These are phyloP conservation scores for Kodamaea ohmeri DNA, from an alignment of 1,139 yeast species.

Conservation along the genomic window DNA sequence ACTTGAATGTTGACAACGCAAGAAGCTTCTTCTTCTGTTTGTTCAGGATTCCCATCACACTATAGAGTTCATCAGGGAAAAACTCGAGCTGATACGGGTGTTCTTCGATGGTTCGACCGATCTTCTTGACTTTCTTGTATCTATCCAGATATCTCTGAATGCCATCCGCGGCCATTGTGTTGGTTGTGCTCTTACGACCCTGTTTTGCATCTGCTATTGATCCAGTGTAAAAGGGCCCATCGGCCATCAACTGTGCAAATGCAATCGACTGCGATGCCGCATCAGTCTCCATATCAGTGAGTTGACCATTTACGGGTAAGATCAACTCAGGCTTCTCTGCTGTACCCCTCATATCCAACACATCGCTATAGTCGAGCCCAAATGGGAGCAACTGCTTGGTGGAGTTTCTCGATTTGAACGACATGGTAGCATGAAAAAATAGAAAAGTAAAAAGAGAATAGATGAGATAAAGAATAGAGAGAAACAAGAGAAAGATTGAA, in stretches of 20 bases:
- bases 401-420: conserved; percentile 17
- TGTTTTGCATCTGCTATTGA: conserved; percentile 28
- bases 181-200: conserved; percentile 12
- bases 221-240: conserved; percentile 80
- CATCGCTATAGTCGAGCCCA: conserved; percentile 66
- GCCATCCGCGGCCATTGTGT: conserved; percentile 43
- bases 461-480: too few relatives aligned
- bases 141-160: conserved; percentile 72
- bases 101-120: conserved; percentile 77
- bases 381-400: conserved; percentile 52
- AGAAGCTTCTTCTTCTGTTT: conserved; percentile 53
- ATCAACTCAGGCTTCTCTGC: conserved; percentile 39
- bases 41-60: conserved; percentile 67
- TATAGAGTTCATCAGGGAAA: conserved; percentile 78
- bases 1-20: conserved; percentile 47
- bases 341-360: conserved; percentile 32
- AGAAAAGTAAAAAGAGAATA: conserved; percentile 6
- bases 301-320: conserved; percentile 68
- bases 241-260: conserved; percentile 55
- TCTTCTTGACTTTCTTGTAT: conserved; percentile 67
- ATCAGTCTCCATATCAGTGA: conserved; percentile 54
- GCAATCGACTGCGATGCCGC: conserved; percentile 64
- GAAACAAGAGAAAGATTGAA: too few relatives aligned
- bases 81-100: conserved; percentile 73
- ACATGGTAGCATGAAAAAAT: conserved; percentile 16